Evolutionary conservation across 148 eudicot species (phyloP).

Genomic region (Rhododendron vialii): DNA sequence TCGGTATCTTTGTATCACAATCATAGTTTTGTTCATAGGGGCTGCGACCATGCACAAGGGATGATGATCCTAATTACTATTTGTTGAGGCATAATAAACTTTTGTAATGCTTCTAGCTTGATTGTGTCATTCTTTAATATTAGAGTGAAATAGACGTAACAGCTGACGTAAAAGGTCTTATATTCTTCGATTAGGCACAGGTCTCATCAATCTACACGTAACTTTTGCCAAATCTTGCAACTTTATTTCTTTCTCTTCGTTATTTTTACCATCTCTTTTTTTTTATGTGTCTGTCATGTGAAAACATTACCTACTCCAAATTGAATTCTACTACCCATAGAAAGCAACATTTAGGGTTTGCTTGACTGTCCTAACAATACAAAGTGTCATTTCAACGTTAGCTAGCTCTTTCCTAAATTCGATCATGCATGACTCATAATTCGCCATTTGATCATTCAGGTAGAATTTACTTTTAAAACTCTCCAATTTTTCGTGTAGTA

Average conservation of each 20-base stretch:
- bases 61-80: too few relatives aligned
- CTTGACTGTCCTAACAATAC: neutral
- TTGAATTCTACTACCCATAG: constrained; percentile 1
- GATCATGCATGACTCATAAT: neutral
- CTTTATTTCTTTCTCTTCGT: neutral
- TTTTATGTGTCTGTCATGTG: neutral
- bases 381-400: neutral
- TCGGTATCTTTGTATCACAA: too few relatives aligned
- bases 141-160: neutral
- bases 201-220: neutral
- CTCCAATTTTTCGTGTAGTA: neutral
- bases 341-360: neutral
- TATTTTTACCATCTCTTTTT: neutral
- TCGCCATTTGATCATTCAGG: neutral
- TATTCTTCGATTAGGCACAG: neutral
- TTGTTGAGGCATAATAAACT: neutral
- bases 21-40: too few relatives aligned
- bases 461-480: neutral
- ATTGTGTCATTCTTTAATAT: neutral
- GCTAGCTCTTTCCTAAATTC: neutral
- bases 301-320: neutral
- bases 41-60: too few relatives aligned
- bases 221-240: neutral
- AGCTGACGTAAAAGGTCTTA: neutral
- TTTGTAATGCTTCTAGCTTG: neutral